Evolutionary conservation across 2,329 filamentous ascomycete genomes (phyloP).

Genomic region (Neonectria sp.): DNA sequence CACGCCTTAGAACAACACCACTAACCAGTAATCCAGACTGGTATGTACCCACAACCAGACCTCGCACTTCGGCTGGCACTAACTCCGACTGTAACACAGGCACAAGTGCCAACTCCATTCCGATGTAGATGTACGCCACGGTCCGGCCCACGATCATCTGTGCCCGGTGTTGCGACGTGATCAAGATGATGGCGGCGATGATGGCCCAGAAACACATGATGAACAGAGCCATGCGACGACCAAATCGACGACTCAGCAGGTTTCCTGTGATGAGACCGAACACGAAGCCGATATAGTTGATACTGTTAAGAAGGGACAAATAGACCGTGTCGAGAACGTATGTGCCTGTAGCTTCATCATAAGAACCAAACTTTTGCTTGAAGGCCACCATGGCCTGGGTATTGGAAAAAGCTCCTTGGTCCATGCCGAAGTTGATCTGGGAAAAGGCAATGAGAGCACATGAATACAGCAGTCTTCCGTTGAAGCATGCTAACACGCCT

Average conservation of each 20-base stretch:
- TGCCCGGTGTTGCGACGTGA: constrained; percentile 48
- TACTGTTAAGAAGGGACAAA: constrained; percentile 52
- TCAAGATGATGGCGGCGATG: constrained; percentile 48
- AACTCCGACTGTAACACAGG: constrained; percentile 54
- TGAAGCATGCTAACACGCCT: background rate
- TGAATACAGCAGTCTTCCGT: background rate
- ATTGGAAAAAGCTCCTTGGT: constrained; percentile 54
- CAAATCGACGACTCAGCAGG: constrained; percentile 49
- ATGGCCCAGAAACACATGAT: constrained; percentile 54
- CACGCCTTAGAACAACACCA: background rate
- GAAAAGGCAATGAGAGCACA: constrained; percentile 51
- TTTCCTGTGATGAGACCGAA: constrained; percentile 48
- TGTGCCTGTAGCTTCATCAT: constrained; percentile 42
- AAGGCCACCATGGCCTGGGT: constrained; percentile 57
- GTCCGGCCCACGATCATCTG: constrained; percentile 55
- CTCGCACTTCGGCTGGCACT: constrained; percentile 48
- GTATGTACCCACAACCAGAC: constrained; percentile 47
- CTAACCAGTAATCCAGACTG: constrained; percentile 16
- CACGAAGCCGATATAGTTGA: constrained; percentile 49
- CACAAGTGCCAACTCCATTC: constrained; percentile 57
- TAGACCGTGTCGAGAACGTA: constrained; percentile 42
- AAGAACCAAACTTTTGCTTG: constrained; percentile 51
- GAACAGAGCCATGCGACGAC: constrained; percentile 54
- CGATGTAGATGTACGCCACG: constrained; percentile 56
- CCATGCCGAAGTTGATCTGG: constrained; percentile 58